Percentiles rank a stretch among this genome's conserved stretches.
phyloP scores from a whole-genome alignment of 2,329 filamentous ascomycete species.

The Erysiphe pulchra region DNA sequence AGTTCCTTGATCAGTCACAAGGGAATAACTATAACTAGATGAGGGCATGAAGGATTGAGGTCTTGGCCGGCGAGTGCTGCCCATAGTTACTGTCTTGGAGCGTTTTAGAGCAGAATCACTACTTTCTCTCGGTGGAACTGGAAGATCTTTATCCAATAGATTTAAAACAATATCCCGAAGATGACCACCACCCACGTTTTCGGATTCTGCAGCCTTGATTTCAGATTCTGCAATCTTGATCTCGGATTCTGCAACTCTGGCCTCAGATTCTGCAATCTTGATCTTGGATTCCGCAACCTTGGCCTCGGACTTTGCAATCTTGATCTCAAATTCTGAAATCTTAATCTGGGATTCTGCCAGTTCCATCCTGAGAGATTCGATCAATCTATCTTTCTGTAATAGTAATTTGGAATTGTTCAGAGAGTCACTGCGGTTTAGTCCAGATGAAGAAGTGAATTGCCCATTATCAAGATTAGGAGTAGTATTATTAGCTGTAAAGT shows the following conservation, averaged over 20 bases:
- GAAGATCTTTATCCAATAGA: slow-evolving; percentile 79
- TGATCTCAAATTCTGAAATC: too few species aligned
- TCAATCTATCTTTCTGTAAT: slow-evolving; percentile 86
- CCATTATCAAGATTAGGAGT: slow-evolving; percentile 46
- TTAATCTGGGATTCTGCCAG: slow-evolving; percentile 74
- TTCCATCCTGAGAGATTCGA: slow-evolving; percentile 75
- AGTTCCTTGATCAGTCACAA: slow-evolving; percentile 40
- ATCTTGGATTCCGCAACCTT: too few species aligned
- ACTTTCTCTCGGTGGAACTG: slow-evolving; percentile 28
- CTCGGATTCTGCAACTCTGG: too few species aligned
- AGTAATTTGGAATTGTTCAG: slow-evolving; percentile 73
- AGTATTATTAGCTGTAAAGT: slow-evolving; percentile 18
- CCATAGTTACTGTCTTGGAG: slow-evolving; percentile 32
- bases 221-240: too few species aligned
- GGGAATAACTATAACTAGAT: slow-evolving; percentile 11
- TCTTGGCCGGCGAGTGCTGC: slow-evolving; percentile 18
- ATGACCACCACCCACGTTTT: slow-evolving; percentile 55
- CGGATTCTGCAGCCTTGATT: neutral
- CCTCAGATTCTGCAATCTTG: too few species aligned
- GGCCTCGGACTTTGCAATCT: too few species aligned
- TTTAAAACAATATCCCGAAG: slow-evolving; percentile 76
- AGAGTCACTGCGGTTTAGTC: slow-evolving; percentile 67
- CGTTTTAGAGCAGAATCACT: slow-evolving; percentile 29
- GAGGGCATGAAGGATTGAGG: slow-evolving; percentile 31
- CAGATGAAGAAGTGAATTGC: slow-evolving; percentile 69